Percentiles rank a stretch among this genome's conserved stretches.
These are phyloP conservation scores for Boletus eberwhitei DNA, from an alignment of 768 basidiomycete species.

Conservation along the genomic window DNA sequence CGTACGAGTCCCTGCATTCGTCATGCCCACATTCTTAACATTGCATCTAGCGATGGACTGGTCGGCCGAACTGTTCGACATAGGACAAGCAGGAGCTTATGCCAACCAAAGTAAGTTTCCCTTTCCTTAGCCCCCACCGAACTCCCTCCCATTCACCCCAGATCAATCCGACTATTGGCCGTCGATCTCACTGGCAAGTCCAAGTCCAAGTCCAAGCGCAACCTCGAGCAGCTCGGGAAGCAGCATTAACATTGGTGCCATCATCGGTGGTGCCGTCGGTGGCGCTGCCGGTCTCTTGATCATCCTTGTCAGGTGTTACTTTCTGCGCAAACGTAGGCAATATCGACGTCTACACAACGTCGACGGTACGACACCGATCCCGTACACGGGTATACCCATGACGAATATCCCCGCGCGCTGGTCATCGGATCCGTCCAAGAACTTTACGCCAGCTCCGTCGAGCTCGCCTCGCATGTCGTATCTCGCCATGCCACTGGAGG, in stretches of 20 bases:
- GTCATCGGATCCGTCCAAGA: conserved; percentile 9
- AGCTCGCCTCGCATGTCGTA: too few species aligned
- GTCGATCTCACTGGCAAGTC: background rate
- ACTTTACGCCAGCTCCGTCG: background rate
- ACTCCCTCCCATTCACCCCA: background rate
- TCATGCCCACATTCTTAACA: background rate
- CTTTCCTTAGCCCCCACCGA: background rate
- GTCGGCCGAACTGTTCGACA: conserved; percentile 28
- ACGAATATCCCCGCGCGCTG: conserved; percentile 1
- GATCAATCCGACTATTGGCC: conserved; percentile 17
- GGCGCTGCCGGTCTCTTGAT: conserved; percentile 14
- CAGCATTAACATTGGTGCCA: conserved; percentile 12
- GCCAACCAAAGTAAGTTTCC: conserved; percentile 3
- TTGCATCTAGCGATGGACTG: conserved; percentile 34
- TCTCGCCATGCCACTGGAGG: too few species aligned
- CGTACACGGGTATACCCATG: background rate
- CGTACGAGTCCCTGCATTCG: conserved; percentile 34
- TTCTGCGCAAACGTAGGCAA: conserved; percentile 11
- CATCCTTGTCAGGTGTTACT: conserved; percentile 12
- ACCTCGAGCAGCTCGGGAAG: conserved; percentile 3
- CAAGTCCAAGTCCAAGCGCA: background rate
- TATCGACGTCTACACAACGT: background rate
- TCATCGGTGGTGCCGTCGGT: conserved; percentile 23
- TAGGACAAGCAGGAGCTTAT: conserved; percentile 27
- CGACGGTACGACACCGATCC: background rate